Percentiles rank a stretch among this genome's conserved stretches.
These are phyloP conservation scores for Thelonectria discophora DNA, from an alignment of 2,329 filamentous ascomycete species.

Conservation along the genomic window DNA sequence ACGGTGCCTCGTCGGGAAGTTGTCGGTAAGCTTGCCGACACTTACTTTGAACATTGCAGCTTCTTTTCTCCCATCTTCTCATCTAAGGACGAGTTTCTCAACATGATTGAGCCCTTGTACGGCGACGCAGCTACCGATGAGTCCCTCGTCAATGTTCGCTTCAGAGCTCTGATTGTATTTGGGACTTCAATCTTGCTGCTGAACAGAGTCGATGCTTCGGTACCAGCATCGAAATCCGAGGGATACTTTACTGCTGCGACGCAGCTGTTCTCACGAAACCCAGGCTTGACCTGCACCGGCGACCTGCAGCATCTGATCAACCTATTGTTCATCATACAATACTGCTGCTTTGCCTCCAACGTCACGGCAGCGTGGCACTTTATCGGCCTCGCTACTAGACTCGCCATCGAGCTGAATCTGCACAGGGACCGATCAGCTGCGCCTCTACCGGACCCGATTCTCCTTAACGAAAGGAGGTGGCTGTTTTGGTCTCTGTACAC, in stretches of 20 bases:
- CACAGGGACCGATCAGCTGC: conserved; percentile 11
- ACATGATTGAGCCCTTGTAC: conserved; percentile 21
- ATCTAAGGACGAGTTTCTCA: conserved; percentile 28
- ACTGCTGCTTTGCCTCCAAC: conserved; percentile 28
- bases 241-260: conserved; percentile 25
- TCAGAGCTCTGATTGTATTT: conserved; percentile 26
- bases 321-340: conserved; percentile 28
- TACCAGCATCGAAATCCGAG: conserved; percentile 28
- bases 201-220: conserved; percentile 24
- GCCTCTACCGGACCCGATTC: background rate
- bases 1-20: conserved; percentile 25
- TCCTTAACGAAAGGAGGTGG: conserved; percentile 8
- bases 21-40: conserved; percentile 23
- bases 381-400: conserved; percentile 28
- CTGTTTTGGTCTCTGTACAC: conserved; percentile 32
- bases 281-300: conserved; percentile 22
- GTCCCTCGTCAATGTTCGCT: background rate
- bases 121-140: background rate
- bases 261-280: conserved; percentile 8
- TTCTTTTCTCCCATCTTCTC: conserved; percentile 41
- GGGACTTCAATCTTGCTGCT: conserved; percentile 27
- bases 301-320: conserved; percentile 26
- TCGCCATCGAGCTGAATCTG: conserved; percentile 27
- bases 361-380: conserved; percentile 33
- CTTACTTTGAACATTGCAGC: conserved; percentile 43